These are phyloP conservation scores for Globisporangium rhizosaccharum DNA, from an alignment of 352 stramenopile species.

Conservation along the genomic window DNA sequence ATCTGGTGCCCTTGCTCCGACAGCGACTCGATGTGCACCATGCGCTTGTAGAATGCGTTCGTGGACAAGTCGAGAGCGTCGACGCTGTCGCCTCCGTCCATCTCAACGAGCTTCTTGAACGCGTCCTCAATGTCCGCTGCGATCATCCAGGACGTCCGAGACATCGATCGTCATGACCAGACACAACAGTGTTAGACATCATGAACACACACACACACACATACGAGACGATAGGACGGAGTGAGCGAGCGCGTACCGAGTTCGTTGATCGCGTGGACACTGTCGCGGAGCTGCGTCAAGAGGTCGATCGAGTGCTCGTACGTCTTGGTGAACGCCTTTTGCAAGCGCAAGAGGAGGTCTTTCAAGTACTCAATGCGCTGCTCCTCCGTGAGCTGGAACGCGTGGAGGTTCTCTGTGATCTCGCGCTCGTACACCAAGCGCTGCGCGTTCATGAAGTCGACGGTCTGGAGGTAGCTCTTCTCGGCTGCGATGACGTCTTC, in stretches of 20 bases:
- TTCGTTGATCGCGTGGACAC: constrained; percentile 50
- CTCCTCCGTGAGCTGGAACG: constrained; percentile 81
- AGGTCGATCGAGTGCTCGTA: constrained; percentile 38
- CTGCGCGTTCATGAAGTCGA: constrained; percentile 67
- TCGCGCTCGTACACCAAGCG: constrained; percentile 59
- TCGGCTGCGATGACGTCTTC: constrained; percentile 69
- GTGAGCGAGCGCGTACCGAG: constrained; percentile 34
- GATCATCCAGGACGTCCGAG: too few species aligned
- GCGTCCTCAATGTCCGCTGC: constrained; percentile 72
- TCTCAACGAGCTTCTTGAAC: constrained; percentile 48
- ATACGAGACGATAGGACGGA: background rate
- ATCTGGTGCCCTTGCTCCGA: constrained; percentile 63
- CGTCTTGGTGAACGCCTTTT: constrained; percentile 48
- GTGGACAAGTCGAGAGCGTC: constrained; percentile 40
- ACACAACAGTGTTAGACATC: background rate
- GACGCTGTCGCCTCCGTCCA: constrained; percentile 32
- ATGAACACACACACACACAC: background rate
- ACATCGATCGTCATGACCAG: background rate
- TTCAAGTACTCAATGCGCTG: constrained; percentile 78
- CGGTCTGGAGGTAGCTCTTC: constrained; percentile 58
- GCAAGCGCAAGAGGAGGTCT: constrained; percentile 61
- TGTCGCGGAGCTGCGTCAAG: constrained; percentile 46
- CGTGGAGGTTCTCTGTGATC: constrained; percentile 70
- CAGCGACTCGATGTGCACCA: constrained; percentile 62
- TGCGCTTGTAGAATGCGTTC: constrained; percentile 62